Conservation (phyloP, 208 protist species). For the Herpetomonas samuelpessoai region DNA sequence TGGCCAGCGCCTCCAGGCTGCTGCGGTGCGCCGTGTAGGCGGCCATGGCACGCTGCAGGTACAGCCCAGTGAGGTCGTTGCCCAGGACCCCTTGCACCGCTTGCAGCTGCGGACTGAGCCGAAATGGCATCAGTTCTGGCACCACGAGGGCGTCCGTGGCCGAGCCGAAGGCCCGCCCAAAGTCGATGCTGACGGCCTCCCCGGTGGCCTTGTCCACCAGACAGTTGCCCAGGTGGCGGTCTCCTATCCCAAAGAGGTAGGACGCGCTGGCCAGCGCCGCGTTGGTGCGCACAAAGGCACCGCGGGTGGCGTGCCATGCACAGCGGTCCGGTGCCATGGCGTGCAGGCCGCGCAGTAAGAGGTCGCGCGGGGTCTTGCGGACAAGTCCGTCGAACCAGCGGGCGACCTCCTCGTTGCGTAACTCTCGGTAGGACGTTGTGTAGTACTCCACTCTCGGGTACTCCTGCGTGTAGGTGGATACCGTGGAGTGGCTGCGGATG, state of each 20-base stretch:
- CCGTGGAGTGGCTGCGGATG: not conserved
- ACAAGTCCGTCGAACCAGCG: constrained; percentile 15
- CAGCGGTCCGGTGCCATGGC: constrained; percentile 41
- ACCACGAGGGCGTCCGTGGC: constrained; percentile 81
- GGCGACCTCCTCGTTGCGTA: constrained; percentile 1
- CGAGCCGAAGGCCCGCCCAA: constrained; percentile 93
- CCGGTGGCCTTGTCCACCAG: constrained; percentile 70
- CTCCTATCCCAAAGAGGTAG: constrained; percentile 93
- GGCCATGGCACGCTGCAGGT: constrained; percentile 57
- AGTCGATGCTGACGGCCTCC: constrained; percentile 92
- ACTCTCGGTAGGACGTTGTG: constrained; percentile 10
- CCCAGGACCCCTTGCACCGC: constrained; percentile 71
- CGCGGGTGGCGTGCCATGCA: constrained; percentile 60
- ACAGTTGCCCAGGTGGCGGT: constrained; percentile 93
- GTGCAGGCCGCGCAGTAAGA: constrained; percentile 22
- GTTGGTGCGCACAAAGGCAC: constrained; percentile 67
- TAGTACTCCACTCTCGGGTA: constrained; percentile 10
- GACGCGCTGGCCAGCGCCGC: constrained; percentile 57
- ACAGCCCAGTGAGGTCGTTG: constrained; percentile 30
- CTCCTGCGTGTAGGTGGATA: not conserved
- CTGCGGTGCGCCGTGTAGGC: constrained; percentile 49
- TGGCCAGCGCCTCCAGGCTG: constrained; percentile 72
- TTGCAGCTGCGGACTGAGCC: constrained; percentile 84
- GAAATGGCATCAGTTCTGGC: constrained; percentile 94
- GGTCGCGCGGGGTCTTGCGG: constrained; percentile 3